Conservation (phyloP, 345 rosid genomes). For the Citropsis articulata region DNA sequence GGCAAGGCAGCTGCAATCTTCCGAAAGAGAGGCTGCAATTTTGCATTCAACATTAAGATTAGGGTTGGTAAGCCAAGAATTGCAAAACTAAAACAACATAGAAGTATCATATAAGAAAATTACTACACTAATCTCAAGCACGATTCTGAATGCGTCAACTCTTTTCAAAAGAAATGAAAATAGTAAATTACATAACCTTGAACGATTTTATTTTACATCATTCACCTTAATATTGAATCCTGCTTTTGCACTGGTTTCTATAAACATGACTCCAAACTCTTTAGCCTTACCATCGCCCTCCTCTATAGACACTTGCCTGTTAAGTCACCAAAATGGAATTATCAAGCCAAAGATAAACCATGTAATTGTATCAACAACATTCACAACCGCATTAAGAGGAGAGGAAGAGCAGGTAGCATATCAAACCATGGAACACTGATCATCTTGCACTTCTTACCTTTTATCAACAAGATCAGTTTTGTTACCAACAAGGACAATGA, state of each 20-base stretch:
- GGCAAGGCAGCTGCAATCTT: conserved; percentile 95
- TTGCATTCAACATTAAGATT: conserved; percentile 1
- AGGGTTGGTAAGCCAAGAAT: background rate
- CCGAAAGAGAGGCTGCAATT: conserved; percentile 80
- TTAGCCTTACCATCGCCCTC: conserved; percentile 88
- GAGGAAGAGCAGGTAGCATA: background rate
- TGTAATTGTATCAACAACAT: background rate
- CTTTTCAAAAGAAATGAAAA: too few relatives aligned
- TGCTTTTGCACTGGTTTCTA: conserved; percentile 95
- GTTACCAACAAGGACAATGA: conserved; percentile 87
- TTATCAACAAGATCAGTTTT: conserved; percentile 89
- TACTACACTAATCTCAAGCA: background rate
- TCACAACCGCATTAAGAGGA: background rate
- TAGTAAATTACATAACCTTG: too few relatives aligned
- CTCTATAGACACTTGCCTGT: conserved; percentile 95
- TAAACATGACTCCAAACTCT: conserved; percentile 83
- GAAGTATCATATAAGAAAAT: too few relatives aligned
- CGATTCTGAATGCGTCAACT: too few relatives aligned
- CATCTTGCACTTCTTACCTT: conserved; percentile 34
- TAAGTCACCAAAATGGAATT: conserved; percentile 8
- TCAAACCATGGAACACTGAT: background rate
- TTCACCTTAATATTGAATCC: conserved; percentile 89
- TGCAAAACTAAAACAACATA: background rate
- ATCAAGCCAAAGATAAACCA: background rate
- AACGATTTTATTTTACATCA: too few relatives aligned